Conservation (phyloP, 2,329 filamentous ascomycete species). For the Diaporthe aspalathi region DNA sequence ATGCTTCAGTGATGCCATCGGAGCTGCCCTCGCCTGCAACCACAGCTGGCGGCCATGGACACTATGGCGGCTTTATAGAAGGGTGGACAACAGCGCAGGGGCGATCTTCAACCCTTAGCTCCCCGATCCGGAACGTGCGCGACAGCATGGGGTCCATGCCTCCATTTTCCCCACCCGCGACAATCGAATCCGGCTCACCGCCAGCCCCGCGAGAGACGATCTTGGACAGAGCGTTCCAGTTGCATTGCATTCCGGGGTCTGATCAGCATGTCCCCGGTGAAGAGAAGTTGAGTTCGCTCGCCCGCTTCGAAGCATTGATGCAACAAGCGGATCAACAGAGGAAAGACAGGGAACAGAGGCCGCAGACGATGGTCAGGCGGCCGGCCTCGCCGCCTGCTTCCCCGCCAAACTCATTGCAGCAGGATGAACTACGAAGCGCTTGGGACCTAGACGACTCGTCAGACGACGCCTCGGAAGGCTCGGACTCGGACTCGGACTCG, state of each 20-base stretch:
- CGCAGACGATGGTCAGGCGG: constrained; percentile 38
- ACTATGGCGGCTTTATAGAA: constrained; percentile 67
- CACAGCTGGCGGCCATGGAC: constrained; percentile 65
- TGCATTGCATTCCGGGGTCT: constrained; percentile 71
- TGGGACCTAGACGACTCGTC: constrained; percentile 64
- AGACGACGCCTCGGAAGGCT: constrained; percentile 55
- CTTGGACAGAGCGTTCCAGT: constrained; percentile 73
- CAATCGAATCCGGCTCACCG: constrained; percentile 61
- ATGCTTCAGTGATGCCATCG: constrained; percentile 62
- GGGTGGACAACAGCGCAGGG: constrained; percentile 71
- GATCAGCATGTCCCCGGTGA: constrained; percentile 65
- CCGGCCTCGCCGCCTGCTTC: constrained; percentile 24
- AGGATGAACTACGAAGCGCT: constrained; percentile 57
- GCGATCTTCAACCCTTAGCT: constrained; percentile 67
- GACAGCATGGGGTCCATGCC: constrained; percentile 66
- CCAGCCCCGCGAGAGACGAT: constrained; percentile 71
- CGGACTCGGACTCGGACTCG: constrained; percentile 53
- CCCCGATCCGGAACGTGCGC: constrained; percentile 62
- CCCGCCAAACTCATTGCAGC: constrained; percentile 43
- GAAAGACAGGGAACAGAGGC: constrained; percentile 53
- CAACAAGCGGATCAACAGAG: constrained; percentile 66
- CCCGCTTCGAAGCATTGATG: constrained; percentile 75
- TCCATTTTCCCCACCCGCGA: constrained; percentile 47
- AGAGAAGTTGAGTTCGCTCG: constrained; percentile 73
- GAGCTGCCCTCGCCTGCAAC: constrained; percentile 69